Evolutionary conservation across 495 filamentous ascomycete genomes (phyloP).

Genomic region (Neurospora sp.): DNA sequence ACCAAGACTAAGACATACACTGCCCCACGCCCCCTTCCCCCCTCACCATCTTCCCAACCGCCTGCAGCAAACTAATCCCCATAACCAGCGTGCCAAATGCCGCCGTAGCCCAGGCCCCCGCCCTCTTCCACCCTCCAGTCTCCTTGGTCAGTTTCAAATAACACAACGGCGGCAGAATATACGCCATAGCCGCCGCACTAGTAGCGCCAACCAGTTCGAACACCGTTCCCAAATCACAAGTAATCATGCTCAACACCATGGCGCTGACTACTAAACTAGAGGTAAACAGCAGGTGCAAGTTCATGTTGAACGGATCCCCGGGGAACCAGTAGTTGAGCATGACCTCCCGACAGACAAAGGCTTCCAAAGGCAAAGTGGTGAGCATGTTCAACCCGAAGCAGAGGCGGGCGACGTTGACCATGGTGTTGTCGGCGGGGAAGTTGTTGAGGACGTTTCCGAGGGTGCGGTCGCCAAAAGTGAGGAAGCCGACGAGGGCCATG

Average conservation of each 20-base stretch:
- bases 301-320: constrained; percentile 65
- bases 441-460: constrained; percentile 96
- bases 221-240: constrained; percentile 85
- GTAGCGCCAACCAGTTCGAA: constrained; percentile 96
- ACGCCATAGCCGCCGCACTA: constrained; percentile 84
- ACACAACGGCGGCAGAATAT: constrained; percentile 89
- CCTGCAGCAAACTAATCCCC: constrained; percentile 70
- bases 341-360: constrained; percentile 94
- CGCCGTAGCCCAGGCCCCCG: constrained; percentile 56
- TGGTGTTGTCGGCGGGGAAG: constrained; percentile 76
- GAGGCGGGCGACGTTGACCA: constrained; percentile 89
- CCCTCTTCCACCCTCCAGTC: constrained; percentile 53
- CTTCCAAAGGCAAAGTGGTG: constrained; percentile 89
- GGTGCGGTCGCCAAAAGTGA: constrained; percentile 86
- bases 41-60: constrained; percentile 52
- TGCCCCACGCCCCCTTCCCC: constrained; percentile 23
- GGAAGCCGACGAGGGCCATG: constrained; percentile 82
- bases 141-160: constrained; percentile 76
- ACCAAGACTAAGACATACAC: constrained; percentile 3
- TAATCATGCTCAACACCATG: constrained; percentile 67
- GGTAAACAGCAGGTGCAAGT: constrained; percentile 77
- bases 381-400: constrained; percentile 98
- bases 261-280: constrained; percentile 69
- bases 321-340: constrained; percentile 91
- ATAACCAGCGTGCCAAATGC: constrained; percentile 77